Conservation (phyloP, 2,329 filamentous ascomycete species). For the Xylariales sp. region DNA sequence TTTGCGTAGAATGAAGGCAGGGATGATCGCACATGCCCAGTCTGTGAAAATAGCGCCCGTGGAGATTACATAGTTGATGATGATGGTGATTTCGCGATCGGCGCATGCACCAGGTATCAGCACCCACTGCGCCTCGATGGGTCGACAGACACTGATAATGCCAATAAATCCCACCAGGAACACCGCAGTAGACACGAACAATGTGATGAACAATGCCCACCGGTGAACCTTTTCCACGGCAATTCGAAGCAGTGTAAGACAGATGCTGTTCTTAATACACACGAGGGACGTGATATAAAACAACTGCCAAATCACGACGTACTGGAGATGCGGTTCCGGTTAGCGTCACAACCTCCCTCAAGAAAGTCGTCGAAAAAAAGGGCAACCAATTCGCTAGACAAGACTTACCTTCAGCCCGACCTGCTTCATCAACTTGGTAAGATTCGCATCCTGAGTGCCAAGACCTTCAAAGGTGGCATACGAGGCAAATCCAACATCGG, state of each 20-base stretch:
- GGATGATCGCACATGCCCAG: slow-evolving; percentile 6
- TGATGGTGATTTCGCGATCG: neutral
- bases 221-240: neutral
- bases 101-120: neutral
- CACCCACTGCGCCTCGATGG: slow-evolving; percentile 4
- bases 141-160: slow-evolving; percentile 2
- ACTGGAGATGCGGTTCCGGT: too few species aligned
- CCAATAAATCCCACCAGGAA: slow-evolving; percentile 4
- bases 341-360: too few species aligned
- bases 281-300: slow-evolving; percentile 1
- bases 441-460: too few species aligned
- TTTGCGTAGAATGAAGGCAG: slow-evolving; percentile 6
- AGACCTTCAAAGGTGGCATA: neutral
- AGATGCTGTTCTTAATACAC: slow-evolving; percentile 7
- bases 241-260: slow-evolving; percentile 3
- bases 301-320: slow-evolving; percentile 1
- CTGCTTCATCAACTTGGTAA: too few species aligned
- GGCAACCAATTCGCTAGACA: too few species aligned
- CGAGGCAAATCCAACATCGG: too few species aligned
- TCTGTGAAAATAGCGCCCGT: slow-evolving; percentile 5
- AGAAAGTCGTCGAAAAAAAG: neutral
- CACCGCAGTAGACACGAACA: slow-evolving; percentile 1
- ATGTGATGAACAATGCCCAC: neutral
- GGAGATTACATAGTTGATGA: slow-evolving; percentile 6
- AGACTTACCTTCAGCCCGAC: too few species aligned